A percentile compares a stretch with the other conserved stretches of the same genome.
Evolutionary conservation across 495 filamentous ascomycete genomes (phyloP).

Genomic region (Lasiosphaeria ovina): DNA sequence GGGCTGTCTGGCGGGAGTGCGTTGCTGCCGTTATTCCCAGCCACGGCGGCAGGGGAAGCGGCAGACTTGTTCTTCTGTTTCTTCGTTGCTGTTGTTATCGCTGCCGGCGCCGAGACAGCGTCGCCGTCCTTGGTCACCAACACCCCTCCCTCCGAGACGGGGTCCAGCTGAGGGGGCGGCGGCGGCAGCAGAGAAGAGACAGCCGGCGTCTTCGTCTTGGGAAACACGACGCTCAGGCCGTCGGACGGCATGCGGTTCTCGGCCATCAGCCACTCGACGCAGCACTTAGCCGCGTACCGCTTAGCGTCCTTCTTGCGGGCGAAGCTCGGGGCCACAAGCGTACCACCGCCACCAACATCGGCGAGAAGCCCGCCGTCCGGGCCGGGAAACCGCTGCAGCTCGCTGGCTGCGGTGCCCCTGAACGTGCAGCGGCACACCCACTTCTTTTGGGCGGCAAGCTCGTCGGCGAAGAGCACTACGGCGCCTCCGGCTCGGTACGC

Average conservation of each 20-base stretch:
- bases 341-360: background rate
- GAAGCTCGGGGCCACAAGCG: conserved; percentile 25
- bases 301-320: conserved; percentile 44
- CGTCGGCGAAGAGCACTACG: conserved; percentile 7
- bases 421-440: conserved; percentile 25
- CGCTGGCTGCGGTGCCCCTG: conserved; percentile 11
- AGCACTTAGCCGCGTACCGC: conserved; percentile 44
- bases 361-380: conserved; percentile 19
- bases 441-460: conserved; percentile 1
- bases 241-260: conserved; percentile 24
- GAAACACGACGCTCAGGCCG: conserved; percentile 18
- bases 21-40: too few relatives aligned
- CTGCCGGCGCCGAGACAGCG: too few relatives aligned
- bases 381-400: conserved; percentile 27
- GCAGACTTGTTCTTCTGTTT: too few relatives aligned
- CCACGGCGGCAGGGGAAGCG: too few relatives aligned
- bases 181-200: background rate
- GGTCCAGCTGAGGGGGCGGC: background rate
- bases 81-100: background rate
- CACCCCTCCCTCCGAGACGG: too few relatives aligned
- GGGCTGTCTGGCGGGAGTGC: too few relatives aligned
- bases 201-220: background rate
- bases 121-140: too few relatives aligned
- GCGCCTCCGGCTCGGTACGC: conserved; percentile 11
- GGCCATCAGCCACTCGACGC: conserved; percentile 37